phyloP scores from a whole-genome alignment of 139 green algal genomes.

The Eudorina sp. region DNA sequence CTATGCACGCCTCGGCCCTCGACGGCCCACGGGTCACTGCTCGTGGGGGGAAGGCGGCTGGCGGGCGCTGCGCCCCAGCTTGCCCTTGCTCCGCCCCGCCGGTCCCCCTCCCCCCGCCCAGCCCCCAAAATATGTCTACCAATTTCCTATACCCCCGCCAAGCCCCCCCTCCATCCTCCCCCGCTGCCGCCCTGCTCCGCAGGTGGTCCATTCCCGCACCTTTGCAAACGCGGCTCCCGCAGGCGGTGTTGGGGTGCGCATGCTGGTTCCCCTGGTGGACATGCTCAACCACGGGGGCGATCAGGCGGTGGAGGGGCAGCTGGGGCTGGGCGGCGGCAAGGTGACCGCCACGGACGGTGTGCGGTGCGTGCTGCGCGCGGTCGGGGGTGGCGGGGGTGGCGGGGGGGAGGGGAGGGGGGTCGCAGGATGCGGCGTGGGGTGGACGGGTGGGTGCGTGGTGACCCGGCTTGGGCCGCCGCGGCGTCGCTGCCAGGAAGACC shows the following conservation, averaged over 20 bases:
- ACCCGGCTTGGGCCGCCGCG: too few relatives aligned
- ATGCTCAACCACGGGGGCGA: constrained; percentile 91
- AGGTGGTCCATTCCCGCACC: constrained; percentile 83
- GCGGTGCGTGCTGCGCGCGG: neutral
- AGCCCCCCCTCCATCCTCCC: neutral
- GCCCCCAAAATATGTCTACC: neutral
- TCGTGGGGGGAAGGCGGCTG: neutral
- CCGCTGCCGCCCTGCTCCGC: neutral
- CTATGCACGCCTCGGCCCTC: too few relatives aligned
- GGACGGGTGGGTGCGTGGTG: neutral
- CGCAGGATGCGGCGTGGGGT: neutral
- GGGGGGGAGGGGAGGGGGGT: neutral
- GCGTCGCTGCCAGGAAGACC: too few relatives aligned
- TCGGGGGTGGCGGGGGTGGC: too few relatives aligned
- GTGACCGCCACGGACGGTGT: constrained; percentile 47
- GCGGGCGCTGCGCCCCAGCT: neutral
- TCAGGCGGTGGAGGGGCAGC: constrained; percentile 16
- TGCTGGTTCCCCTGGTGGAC: constrained; percentile 80
- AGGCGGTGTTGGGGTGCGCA: constrained; percentile 78
- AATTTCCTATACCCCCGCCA: neutral
- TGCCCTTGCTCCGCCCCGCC: neutral
- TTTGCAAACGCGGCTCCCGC: constrained; percentile 76
- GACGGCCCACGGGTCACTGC: too few relatives aligned
- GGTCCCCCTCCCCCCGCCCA: neutral
- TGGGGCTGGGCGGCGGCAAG: neutral